Base-by-base conservation (phyloP, 2,329 filamentous ascomycete species). In the Xylariaceae sp. region DNA sequence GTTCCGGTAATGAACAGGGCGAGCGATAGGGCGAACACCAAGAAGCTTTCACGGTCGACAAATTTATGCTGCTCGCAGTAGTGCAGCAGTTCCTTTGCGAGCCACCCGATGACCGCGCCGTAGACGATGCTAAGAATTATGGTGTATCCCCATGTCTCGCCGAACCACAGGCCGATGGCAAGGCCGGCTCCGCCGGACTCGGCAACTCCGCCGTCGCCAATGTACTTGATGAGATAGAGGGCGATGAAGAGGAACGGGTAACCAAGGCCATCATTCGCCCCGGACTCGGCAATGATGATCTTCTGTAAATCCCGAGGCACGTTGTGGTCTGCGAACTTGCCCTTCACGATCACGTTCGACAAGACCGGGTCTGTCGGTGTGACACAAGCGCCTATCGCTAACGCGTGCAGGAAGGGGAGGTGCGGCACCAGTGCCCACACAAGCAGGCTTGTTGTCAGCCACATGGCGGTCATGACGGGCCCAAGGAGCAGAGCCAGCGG, bases 281-380 rank as follows among this genome's bases (percentile, higher is more conserved):
- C 89, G 0, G 85, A 88, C 64, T 96, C 88, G 16, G 80, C 83
- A 34, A 85, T 74, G 54, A 88, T 85, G 51, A 88, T 86, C 48
- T 83, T 80, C 65, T 94, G 88, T 34, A 96, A 67, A 18, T 82
- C 76, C 41, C 80, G 81, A 0, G 89, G 88, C 13, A 95, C 82
- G 57, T 95, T 92, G 53, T 88, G 83, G 55, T 95, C 88, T 1
- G 89, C 89, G 57, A 94, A 96, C 53, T 86, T 89, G 21, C 88
- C 88, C 66, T 95, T 95, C 31, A 95, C 87, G 41, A 95, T 94
- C 3, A 85, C 85, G 48, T 92, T 90, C 12, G 85, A 90, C 26
- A 95, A 63, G 1, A 95, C 80, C 0, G 89, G 89, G 53, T 96
- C 89, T 0, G 89, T 95, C 0, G 88, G 89, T 2, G 89, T 92